Conservation (phyloP, 768 basidiomycete genomes). For the Agaricus blazei region DNA sequence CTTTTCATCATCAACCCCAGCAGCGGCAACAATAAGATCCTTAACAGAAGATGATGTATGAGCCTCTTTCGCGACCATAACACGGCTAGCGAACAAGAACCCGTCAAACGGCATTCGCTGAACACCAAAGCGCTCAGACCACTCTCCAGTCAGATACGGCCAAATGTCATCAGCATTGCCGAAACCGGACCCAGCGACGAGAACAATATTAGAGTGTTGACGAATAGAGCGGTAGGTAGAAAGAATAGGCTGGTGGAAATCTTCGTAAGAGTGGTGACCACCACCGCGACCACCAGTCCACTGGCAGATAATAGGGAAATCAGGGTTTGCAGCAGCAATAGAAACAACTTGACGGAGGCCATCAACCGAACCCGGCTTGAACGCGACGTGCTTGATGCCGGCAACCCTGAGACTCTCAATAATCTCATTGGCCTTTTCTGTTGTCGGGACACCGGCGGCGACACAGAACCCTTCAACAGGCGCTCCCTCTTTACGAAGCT, state of each 20-base stretch:
- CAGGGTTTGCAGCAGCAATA: slow-evolving; percentile 90
- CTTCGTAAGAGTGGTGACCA: slow-evolving; percentile 97
- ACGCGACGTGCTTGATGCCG: slow-evolving; percentile 93
- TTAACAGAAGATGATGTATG: slow-evolving; percentile 94
- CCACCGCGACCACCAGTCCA: slow-evolving; percentile 99
- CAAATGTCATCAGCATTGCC: slow-evolving; percentile 93
- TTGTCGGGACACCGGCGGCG: slow-evolving; percentile 93
- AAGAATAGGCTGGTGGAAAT: slow-evolving; percentile 95
- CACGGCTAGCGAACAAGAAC: slow-evolving; percentile 91
- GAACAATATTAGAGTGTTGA: slow-evolving; percentile 79
- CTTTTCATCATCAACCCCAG: slow-evolving; percentile 83
- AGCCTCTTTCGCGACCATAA: slow-evolving; percentile 99
- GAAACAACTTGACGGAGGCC: slow-evolving; percentile 96
- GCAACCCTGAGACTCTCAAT: slow-evolving; percentile 75
- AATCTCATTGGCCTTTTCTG: slow-evolving; percentile 97
- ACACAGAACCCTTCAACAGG: slow-evolving; percentile 99
- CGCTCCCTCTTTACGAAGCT: slow-evolving; percentile 91
- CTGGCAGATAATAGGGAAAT: slow-evolving; percentile 96
- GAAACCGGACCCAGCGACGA: slow-evolving; percentile 94
- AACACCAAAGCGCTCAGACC: slow-evolving; percentile 78
- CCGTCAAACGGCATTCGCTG: slow-evolving; percentile 99
- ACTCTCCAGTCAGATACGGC: slow-evolving; percentile 96
- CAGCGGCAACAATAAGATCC: slow-evolving; percentile 90
- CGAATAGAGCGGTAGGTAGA: slow-evolving; percentile 89
- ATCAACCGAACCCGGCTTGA: slow-evolving; percentile 98